Percentiles rank a stretch among this genome's conserved stretches.
Conservation (phyloP, 2,329 filamentous ascomycete genomes). For the Bertia moriformis region DNA sequence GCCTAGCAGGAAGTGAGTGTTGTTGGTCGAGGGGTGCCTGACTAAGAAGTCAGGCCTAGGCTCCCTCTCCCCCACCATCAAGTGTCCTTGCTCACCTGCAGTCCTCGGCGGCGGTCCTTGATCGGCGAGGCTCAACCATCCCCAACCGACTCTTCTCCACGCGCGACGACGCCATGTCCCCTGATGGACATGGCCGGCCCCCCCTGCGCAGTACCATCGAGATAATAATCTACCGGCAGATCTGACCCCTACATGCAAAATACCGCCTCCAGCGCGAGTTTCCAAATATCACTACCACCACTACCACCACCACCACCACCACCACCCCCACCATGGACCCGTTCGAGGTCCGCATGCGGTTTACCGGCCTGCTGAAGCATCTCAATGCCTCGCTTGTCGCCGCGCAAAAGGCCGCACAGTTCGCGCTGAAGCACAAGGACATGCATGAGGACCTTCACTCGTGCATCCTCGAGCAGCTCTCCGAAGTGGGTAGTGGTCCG, state of each 20-base stretch:
- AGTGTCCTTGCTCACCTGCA: too few species aligned
- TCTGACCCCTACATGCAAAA: neutral
- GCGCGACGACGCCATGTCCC: too few species aligned
- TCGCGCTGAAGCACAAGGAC: constrained; percentile 84
- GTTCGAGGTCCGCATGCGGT: constrained; percentile 96
- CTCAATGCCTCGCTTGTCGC: constrained; percentile 82
- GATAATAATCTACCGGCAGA: neutral
- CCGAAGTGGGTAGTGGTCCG: constrained; percentile 44
- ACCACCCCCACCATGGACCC: constrained; percentile 63
- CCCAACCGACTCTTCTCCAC: too few species aligned
- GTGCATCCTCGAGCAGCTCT: constrained; percentile 90
- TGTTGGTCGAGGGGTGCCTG: too few species aligned
- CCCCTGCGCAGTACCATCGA: constrained; percentile 1
- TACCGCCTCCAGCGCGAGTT: too few species aligned
- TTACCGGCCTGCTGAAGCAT: constrained; percentile 77
- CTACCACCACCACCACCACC: neutral
- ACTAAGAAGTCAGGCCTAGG: too few species aligned
- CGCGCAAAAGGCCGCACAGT: constrained; percentile 82
- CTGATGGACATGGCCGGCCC: constrained; percentile 2
- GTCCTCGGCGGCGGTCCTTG: too few species aligned
- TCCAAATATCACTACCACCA: too few species aligned
- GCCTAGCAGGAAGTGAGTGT: too few species aligned
- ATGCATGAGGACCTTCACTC: constrained; percentile 95
- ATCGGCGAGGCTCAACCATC: too few species aligned
- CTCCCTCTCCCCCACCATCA: too few species aligned